Evolutionary conservation across 1,139 yeast species (phyloP), one percentile per base, ranked within the genome.

Genomic region (Torulaspora pretoriensis): DNA sequence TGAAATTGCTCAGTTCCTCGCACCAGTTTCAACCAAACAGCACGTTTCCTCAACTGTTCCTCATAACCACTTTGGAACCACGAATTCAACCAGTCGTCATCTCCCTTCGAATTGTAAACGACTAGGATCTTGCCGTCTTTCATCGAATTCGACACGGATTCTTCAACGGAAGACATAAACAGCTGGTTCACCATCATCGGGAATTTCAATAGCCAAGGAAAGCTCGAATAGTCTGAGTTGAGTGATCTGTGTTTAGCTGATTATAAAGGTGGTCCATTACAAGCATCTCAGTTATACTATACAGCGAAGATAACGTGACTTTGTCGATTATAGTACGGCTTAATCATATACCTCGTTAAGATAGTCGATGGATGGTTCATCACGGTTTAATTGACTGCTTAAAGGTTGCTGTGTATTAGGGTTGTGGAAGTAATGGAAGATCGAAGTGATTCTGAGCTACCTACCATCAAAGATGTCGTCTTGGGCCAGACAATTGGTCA

Each of bases 1-100:
- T 55, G 61, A 51, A 68, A 79, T 49, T 81, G 81, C 1, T 59
- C 57, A 0, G 80, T 65, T n/a, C 68, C 73, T 35, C 72, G 68
- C 1, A 63, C 46, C 30, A 82, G 60, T 51, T 70, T 68, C 40
- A 82, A 63, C 36, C 75, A 68, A 2, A 81, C 70, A 28, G 60
- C 59, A 13, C 40, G 39, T 4, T 45, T 47, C 34, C 43, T 38
- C n/a, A 53, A 34, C 19, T 35, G 40, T 22, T 45, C 40, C 2
- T 37, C 28, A 13, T 43, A 31, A 36, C 55, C 55, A 40, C 40
- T 36, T 4, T 47, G 43, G 16, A 61, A 42, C 67, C 67, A 61
- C 8, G 45, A 26, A 27, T 49, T 40, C 4, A 59, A 35, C 62
- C 62, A 57, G 10, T 38, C 27, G 24, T 52, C 52, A 22, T 49